Evolutionary conservation across 2,329 filamentous ascomycete genomes (phyloP), one percentile per base, ranked within the genome.

Genomic region (Tolypocladium cylindrosporum): DNA sequence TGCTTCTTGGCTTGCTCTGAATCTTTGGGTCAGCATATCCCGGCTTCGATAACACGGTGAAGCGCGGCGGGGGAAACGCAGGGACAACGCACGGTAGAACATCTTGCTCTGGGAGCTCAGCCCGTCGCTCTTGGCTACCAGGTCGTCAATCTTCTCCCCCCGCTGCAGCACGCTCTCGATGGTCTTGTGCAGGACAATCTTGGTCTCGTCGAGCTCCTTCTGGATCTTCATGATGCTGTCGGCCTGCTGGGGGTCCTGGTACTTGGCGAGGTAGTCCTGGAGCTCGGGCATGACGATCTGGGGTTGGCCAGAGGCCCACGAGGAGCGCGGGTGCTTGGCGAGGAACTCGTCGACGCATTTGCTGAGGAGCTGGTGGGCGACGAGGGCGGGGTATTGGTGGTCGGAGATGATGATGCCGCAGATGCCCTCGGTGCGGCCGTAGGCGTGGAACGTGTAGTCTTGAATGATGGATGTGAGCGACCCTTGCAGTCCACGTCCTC

Each of bases 191-290:
- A 99, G 80, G 60, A 96, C 88, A 69, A 96, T 92, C 83, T 97
- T 97, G 61, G 93, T 97, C 80, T 97, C 92, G 69, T 97, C 92
- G 61, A 99, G 81, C 77, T 99, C 91, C 76, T 91, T 89, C 75
- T 97, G 93, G 67, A 99, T 97, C 81, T 91, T 92, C 79, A 91
- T 84, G 71, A 97, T 95, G 74, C 87, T 93, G 76, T 96, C 91
- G 64, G 91, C 92, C 75, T 95, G 83, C 68, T 86, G 80, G 14
- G 93, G 91, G 72, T 97, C 89, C 77, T 96, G 90, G 76, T 91
- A 96, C 68, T 80, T 80, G 67, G 68, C 68, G 54, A 84, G 71
- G 74, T 96, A 96, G 48, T 91, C 88, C 72, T 90, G 87, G 58
- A 97, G 80, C 70, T 88, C 82, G 50, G 89, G 88, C 71, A 91